These are phyloP conservation scores for Penicillium cosmopolitanum DNA, from an alignment of 495 filamentous ascomycete genomes.

Conservation along the genomic window DNA sequence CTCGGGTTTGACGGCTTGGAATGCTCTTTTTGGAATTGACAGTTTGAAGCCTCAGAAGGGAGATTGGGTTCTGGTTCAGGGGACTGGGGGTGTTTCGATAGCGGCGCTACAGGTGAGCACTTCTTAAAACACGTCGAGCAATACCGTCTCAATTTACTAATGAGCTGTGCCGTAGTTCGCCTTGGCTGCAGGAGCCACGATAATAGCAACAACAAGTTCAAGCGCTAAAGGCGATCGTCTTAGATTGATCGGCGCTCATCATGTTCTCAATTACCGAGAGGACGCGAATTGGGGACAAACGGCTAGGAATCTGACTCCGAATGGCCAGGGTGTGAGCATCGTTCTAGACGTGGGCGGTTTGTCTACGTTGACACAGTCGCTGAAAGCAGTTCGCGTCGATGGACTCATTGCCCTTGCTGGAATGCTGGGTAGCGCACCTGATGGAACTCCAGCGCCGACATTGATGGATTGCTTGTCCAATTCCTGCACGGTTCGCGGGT, in stretches of 20 bases:
- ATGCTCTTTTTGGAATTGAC: slow-evolving; percentile 6
- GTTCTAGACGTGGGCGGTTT: slow-evolving; percentile 60
- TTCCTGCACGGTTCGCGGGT: slow-evolving; percentile 23
- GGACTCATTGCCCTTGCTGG: slow-evolving; percentile 49
- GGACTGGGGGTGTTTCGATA: not conserved
- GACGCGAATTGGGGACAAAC: slow-evolving; percentile 64
- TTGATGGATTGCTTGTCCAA: slow-evolving; percentile 46
- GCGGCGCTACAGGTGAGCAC: slow-evolving; percentile 52
- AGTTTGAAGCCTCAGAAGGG: not conserved
- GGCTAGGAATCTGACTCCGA: slow-evolving; percentile 55
- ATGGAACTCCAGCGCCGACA: slow-evolving; percentile 25
- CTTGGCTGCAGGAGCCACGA: slow-evolving; percentile 68
- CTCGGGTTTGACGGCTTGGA: slow-evolving; percentile 41
- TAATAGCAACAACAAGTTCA: slow-evolving; percentile 72
- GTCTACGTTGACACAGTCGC: slow-evolving; percentile 39
- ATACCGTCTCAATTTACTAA: too few species aligned
- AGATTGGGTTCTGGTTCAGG: not conserved
- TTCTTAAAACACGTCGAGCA: too few species aligned
- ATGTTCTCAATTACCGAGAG: slow-evolving; percentile 63
- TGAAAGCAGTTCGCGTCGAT: slow-evolving; percentile 40
- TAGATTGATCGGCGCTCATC: slow-evolving; percentile 52
- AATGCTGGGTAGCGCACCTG: slow-evolving; percentile 37
- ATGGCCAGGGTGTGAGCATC: slow-evolving; percentile 56
- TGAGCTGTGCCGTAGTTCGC: slow-evolving; percentile 21
- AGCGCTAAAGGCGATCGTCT: slow-evolving; percentile 60